These are phyloP conservation scores for Porodaedalea pini DNA, from an alignment of 1,284 basidiomycete species.

Conservation along the genomic window DNA sequence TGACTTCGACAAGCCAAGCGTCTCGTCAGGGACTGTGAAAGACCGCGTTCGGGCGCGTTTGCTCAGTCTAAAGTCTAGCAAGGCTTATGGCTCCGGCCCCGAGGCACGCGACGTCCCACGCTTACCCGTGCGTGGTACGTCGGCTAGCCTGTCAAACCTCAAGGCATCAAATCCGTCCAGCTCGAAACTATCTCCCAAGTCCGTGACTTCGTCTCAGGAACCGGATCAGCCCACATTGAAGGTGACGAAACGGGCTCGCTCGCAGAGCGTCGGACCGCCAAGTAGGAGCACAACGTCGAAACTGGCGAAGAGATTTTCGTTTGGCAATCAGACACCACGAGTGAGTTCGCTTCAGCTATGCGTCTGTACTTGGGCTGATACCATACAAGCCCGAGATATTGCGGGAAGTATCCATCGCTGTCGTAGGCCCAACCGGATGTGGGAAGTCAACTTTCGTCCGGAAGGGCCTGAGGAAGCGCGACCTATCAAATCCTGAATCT, in stretches of 20 bases:
- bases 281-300: background rate
- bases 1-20: constrained; percentile 9
- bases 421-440: constrained; percentile 64
- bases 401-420: constrained; percentile 50
- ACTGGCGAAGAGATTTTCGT: constrained; percentile 10
- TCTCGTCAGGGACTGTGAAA: constrained; percentile 1
- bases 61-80: constrained; percentile 12
- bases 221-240: background rate
- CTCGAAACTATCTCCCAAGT: background rate
- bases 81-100: constrained; percentile 5
- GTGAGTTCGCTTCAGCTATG: constrained; percentile 23
- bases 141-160: constrained; percentile 13
- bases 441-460: constrained; percentile 70
- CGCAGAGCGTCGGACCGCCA: constrained; percentile 15
- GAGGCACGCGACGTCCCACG: background rate
- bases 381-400: constrained; percentile 27
- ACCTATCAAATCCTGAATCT: constrained; percentile 45
- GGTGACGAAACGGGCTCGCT: constrained; percentile 10
- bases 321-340: constrained; percentile 7
- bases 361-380: constrained; percentile 19
- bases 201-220: background rate
- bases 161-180: background rate
- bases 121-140: constrained; percentile 6
- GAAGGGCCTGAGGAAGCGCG: constrained; percentile 59
- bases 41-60: constrained; percentile 15